phyloP scores from a whole-genome alignment of 1,284 basidiomycete genomes.

The Takashimella tepidaria region DNA sequence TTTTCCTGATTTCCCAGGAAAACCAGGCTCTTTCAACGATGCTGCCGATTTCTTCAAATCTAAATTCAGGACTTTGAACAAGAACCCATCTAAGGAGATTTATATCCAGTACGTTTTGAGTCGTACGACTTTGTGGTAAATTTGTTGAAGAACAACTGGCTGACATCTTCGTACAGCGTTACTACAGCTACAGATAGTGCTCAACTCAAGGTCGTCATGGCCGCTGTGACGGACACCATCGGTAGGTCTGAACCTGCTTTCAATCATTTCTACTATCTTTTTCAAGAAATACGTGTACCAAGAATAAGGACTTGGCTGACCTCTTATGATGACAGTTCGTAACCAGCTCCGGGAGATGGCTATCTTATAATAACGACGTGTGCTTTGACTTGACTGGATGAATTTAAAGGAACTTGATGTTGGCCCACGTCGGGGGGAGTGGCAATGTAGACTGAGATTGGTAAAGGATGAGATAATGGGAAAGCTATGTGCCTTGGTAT shows the following conservation, averaged over 20 bases:
- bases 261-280: no score
- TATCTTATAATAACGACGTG: conserved; percentile 11
- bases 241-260: conserved; percentile 8
- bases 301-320: background rate
- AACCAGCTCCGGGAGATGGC: conserved; percentile 20
- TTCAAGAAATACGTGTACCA: no score
- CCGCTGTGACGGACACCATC: conserved; percentile 54
- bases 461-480: no score
- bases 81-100: conserved; percentile 82
- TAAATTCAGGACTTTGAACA: conserved; percentile 74
- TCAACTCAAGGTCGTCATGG: conserved; percentile 89
- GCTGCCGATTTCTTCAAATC: conserved; percentile 74
- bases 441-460: no score
- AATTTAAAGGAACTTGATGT: no score
- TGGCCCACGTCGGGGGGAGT: no score
- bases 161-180: conserved; percentile 57
- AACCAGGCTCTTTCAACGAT: conserved; percentile 46
- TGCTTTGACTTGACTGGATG: no score
- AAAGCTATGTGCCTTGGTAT: no score
- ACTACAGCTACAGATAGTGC: conserved; percentile 92
- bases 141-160: no score
- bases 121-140: no score
- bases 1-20: conserved; percentile 69
- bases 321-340: conserved; percentile 11
- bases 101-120: conserved; percentile 71